Evolutionary conservation across 2,329 filamentous ascomycete genomes (phyloP), one percentile per base, ranked within the genome.

Genomic region (Graphilbum fragrans): DNA sequence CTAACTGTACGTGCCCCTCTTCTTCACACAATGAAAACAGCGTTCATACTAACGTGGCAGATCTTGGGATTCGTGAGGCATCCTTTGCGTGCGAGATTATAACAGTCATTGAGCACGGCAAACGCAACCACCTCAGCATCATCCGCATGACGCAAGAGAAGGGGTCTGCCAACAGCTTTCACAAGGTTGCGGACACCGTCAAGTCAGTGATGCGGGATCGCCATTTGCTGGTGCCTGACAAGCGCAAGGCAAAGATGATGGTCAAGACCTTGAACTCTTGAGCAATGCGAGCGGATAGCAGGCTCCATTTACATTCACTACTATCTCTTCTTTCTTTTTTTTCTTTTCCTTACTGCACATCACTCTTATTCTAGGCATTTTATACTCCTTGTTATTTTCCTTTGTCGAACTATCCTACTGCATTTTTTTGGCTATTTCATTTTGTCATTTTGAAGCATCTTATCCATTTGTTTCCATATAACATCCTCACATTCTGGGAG

Each of bases 81-180:
- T 73, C 81, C 14, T 88, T 96, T 59, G 82, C 86, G 16, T 78
- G 80, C 31, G 86, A 95, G 58, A 73, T 95, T 46, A 93, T 93
- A 64, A 86, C 82, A 2, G 82, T 94, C 31, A 82, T 94, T 47
- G 85, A 94, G 62, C 83, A 92, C 54, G 85, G 85, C 37, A 80
- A 76, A 52, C 80, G 77, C 48, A 79, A 77, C 36, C 80, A 80
- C 37, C 71, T 95, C 41, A 84, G 82, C 57, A 78, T 95, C 49
- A 77, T 85, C 23, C 81, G 86, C 29, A 86, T 95, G 58, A 90
- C 84, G 2, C 88, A 95, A 55, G 86, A 92, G 55, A 80, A 80
- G 44, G 92, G 90, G n/a, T 88, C 90, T 2, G 87, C 86, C 31
- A 92, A 82, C 52, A 92, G 83, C 51, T 94, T 96, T 63, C 74